These are phyloP conservation scores for Serendipita sp. DNA, from an alignment of 768 basidiomycete species.

Conservation along the genomic window DNA sequence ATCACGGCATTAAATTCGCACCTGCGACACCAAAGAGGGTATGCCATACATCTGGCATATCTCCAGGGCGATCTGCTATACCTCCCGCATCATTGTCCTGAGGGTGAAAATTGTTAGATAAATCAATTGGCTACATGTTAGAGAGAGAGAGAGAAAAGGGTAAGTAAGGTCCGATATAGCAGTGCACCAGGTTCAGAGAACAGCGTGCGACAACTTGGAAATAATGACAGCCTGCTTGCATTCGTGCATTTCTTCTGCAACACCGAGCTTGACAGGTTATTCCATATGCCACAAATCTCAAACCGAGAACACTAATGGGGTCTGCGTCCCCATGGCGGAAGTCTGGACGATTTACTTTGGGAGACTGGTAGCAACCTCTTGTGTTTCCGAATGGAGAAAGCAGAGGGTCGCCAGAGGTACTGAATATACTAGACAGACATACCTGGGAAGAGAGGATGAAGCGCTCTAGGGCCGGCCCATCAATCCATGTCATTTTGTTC, in stretches of 20 bases:
- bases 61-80: slow-evolving; percentile 83
- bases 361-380: too few relatives aligned
- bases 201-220: too few relatives aligned
- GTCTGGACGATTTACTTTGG: too few relatives aligned
- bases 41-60: slow-evolving; percentile 96
- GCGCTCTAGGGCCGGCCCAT: slow-evolving; percentile 50
- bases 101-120: neutral
- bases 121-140: neutral
- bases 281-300: too few relatives aligned
- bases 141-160: neutral
- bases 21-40: slow-evolving; percentile 86
- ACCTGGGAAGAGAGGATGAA: slow-evolving; percentile 89
- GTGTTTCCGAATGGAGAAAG: too few relatives aligned
- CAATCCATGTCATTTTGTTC: slow-evolving; percentile 72
- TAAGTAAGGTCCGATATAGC: neutral
- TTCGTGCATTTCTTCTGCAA: too few relatives aligned
- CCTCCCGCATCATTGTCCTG: slow-evolving; percentile 85
- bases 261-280: too few relatives aligned
- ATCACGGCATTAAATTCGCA: slow-evolving; percentile 12
- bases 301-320: too few relatives aligned
- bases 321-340: too few relatives aligned
- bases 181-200: neutral
- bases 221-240: too few relatives aligned
- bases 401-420: too few relatives aligned
- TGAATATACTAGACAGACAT: slow-evolving; percentile 9